These are phyloP conservation scores for Microstegium vimineum DNA, from an alignment of 176 grass and related monocot genomes.

Conservation along the genomic window DNA sequence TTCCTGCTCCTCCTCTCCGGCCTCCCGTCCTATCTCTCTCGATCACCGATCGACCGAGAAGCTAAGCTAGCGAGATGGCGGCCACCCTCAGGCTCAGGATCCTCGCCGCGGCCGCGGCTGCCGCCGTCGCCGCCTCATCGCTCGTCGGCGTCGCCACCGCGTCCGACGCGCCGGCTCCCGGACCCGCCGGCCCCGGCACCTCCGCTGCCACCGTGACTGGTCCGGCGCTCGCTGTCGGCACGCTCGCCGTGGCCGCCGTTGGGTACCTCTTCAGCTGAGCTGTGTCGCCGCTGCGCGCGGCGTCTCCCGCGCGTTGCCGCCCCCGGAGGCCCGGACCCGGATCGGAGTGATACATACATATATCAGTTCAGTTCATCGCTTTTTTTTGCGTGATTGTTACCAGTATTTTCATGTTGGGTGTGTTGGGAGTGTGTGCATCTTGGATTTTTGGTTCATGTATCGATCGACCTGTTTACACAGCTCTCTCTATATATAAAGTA, in stretches of 20 bases:
- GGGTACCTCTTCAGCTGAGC: conserved; percentile 54
- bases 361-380: neutral
- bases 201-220: neutral
- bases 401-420: neutral
- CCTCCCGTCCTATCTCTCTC: neutral
- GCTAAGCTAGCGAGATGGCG: conserved; percentile 38
- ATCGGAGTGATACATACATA: neutral
- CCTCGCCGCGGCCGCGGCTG: conserved; percentile 11
- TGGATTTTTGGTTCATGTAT: neutral
- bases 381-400: neutral
- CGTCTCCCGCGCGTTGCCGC: neutral
- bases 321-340: neutral
- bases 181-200: neutral
- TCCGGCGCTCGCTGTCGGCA: conserved; percentile 9
- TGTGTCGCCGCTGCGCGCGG: neutral
- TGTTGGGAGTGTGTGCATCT: neutral
- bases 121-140: conserved; percentile 20
- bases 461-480: conserved; percentile 5
- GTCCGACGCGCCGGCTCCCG: conserved; percentile 19
- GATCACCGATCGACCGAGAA: neutral
- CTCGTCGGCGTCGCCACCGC: conserved; percentile 20
- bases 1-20: neutral
- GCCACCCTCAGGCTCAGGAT: conserved; percentile 46
- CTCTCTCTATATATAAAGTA: neutral
- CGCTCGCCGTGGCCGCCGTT: conserved; percentile 19